Evolutionary conservation across 768 basidiomycete species (phyloP), one percentile per base, ranked within the genome.

Genomic region (Kwoniella bestiolae): DNA sequence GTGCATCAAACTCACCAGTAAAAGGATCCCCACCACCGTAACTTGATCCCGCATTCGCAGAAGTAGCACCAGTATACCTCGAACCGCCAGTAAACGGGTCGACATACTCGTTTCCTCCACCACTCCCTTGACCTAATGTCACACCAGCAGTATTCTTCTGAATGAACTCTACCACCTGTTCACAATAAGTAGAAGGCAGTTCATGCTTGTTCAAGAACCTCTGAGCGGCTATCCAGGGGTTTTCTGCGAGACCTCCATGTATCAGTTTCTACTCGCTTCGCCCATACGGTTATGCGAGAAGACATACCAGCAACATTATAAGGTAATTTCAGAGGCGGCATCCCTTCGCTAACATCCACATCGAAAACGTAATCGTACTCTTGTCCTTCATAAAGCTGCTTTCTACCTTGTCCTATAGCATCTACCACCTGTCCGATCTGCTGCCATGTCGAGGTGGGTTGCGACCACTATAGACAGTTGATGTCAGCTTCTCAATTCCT

Each of bases 341-440:
- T 88, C 2, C 94, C 94, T 65, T 96, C 95, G 75, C 92, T 86
- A 28, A 97, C 89, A 75, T 98, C 96, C 35, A 99, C 94, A 76
- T 96, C 94, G 75, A 98, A 97, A n/a, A 99, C 95, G 75, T 96
- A 96, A 82, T 99, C 96, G 76, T 94, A 99, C 82, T 98, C 95
- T 76, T 89, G 89, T 18, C 96, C 96, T 72, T 93, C 82, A 76
- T 90, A 90, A n/a, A 96, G 85, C 81, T 94, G 91, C 81, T 91
- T 94, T 63, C 92, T 85, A n/a, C 87, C 87, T 35, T 89, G 87
- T 25, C 94, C 91, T 56, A 95, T 90, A 21, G 94, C 94, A 76
- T 96, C 96, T 3, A 94, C 93, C 5, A 98, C 94, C 71, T 94
- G 90, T 25, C 96, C 96, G 34, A 98, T 88, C 79, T 94, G 95